Percentiles rank a stretch among this genome's conserved stretches.
Conservation (phyloP, 139 green algal species). For the Volvox reticuliferus region DNA sequence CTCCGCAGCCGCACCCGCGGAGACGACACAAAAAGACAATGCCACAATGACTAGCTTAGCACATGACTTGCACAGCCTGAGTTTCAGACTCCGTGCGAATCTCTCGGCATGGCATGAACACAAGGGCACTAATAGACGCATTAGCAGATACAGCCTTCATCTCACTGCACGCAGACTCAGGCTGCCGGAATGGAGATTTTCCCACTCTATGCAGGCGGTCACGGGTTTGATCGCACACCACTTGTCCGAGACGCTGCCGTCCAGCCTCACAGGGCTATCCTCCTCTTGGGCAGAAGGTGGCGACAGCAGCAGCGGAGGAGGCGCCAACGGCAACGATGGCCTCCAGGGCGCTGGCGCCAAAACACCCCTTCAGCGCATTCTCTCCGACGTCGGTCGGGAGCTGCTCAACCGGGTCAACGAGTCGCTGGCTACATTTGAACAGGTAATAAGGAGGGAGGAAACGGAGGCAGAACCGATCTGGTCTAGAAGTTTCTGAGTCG, state of each 20-base stretch:
- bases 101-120: no score
- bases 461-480: constrained; percentile 38
- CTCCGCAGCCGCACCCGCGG: no score
- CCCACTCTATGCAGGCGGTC: constrained; percentile 4
- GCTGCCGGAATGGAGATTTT: no score
- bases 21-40: no score
- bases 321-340: not conserved
- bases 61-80: no score
- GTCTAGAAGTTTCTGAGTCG: not conserved
- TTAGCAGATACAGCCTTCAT: no score
- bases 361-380: not conserved
- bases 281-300: not conserved
- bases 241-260: constrained; percentile 30
- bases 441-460: not conserved
- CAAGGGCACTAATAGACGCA: no score
- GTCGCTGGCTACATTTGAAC: constrained; percentile 50
- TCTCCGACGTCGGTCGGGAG: not conserved
- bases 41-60: no score
- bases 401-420: constrained; percentile 52
- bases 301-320: not conserved
- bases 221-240: constrained; percentile 40
- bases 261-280: not conserved
- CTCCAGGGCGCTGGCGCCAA: not conserved
- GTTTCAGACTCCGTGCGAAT: no score
- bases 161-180: no score